Base-by-base conservation (phyloP, 495 filamentous ascomycete genomes). In the Penicillium egyptiacum region DNA sequence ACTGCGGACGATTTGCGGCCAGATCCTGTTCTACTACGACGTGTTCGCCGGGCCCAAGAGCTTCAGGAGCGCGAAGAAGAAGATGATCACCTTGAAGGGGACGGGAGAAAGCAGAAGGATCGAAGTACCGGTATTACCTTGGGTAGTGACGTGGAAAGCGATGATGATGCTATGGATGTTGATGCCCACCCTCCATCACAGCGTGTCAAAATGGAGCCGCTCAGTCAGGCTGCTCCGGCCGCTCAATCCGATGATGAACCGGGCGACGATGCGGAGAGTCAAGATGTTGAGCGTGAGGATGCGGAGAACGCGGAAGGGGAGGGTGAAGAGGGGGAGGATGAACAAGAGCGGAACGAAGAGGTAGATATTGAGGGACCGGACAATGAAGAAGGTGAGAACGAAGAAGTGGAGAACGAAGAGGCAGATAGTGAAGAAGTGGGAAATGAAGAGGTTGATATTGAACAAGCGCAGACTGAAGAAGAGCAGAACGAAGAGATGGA, bases 1-100 rank as follows among this genome's bases (percentile, higher is more conserved):
- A 73, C 77, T 12, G 61, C 57, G 17, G 59, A 56, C 17, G 77
- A 81, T 62, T 60, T 83, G n/a, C 67, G 65, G 28, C 49, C 64
- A 9, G 76, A 82, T 56, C 63, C 73, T 1, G 75, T 75, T 19
- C 51, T 83, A 25, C 28, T 79, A 1, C 66, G 79, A 23, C 69
- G 75, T 28, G 74, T 81, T 23, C 66, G 67, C 3, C 66, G 77
- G 1, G 73, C 69, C 0, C 64, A 72, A 33, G 73, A 70, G 9
- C 61, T 64, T n/a, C 47, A 62, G 40, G 60, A 66, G 49, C 63
- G 62, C 5, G 65, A 71, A 22, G 75, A 70, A 8, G 78, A 81
- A 19, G 75, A 76, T 2, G 73, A 70, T 4, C 70, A 70, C 19
- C 40, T 52, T 37, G 63, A 70, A 5, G 62, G 66, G 2, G 61